These are phyloP conservation scores for Cercospora nicotianae DNA, from an alignment of 2,329 filamentous ascomycete species.

Conservation along the genomic window DNA sequence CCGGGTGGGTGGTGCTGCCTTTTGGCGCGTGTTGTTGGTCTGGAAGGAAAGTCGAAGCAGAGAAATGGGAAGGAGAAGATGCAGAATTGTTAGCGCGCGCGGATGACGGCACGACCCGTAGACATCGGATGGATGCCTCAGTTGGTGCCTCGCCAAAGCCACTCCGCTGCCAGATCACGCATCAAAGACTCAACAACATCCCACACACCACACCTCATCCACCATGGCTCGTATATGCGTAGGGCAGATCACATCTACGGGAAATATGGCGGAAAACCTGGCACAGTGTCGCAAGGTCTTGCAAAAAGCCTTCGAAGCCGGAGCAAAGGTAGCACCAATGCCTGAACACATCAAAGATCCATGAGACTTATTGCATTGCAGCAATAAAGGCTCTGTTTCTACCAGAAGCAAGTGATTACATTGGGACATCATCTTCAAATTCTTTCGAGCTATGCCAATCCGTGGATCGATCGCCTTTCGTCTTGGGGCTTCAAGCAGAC, in stretches of 20 bases:
- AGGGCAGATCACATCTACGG: conserved; percentile 85
- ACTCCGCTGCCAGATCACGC: background rate
- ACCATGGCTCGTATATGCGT: conserved; percentile 43
- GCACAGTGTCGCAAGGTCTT: conserved; percentile 72
- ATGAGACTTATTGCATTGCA: conserved; percentile 12
- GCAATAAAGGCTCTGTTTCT: conserved; percentile 75
- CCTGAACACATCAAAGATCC: background rate
- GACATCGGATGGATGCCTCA: background rate
- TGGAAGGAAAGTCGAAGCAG: background rate
- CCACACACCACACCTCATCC: background rate
- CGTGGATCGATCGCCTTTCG: conserved; percentile 67
- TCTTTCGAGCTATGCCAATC: conserved; percentile 70
- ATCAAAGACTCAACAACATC: background rate
- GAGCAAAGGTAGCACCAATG: conserved; percentile 66
- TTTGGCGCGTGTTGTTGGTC: background rate
- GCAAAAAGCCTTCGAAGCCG: conserved; percentile 69
- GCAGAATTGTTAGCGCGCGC: conserved; percentile 1
- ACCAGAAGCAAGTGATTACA: conserved; percentile 89
- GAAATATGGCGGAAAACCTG: conserved; percentile 75
- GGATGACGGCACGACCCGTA: background rate
- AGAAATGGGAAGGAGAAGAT: conserved; percentile 1
- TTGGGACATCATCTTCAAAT: conserved; percentile 66
- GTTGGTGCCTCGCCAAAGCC: background rate
- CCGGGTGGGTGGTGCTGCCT: background rate
- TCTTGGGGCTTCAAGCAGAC: conserved; percentile 69